Base-by-base conservation (phyloP, 257 asterid genomes). In the Paraleonurus japonicus region DNA sequence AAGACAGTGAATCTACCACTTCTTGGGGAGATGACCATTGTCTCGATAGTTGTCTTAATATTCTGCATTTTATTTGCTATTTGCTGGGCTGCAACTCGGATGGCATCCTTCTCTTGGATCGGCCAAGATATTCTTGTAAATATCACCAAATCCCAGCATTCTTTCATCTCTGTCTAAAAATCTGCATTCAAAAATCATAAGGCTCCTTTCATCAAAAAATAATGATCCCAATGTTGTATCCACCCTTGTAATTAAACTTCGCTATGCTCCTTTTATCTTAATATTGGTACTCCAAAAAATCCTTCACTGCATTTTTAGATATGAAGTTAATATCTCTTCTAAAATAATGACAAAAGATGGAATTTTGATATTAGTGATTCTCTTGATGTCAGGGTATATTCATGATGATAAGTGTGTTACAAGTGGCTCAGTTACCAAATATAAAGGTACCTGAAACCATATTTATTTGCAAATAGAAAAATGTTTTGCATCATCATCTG, bases 111-210 rank as follows among this genome's bases (percentile, higher is more conserved):
- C 79, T 85, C 97, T 59, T 90, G 98, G 98, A 78, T 92, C 78
- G 97, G 98, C 78, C 98, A 92, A 80, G 98, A 92, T 75, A 58
- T 86, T 76, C 97, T 92, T 71, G 98, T 92, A 85, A 92, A 28
- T 26, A 61, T 72, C 69, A 71, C 76, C 66, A 48, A 61, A 23
- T 0, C 60, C 67, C 26, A 37, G 53, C 65, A 69, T n/a, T 43
- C 51, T 35, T 30, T 20, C 59, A 68, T 74, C 26, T 53, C 27
- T 24, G 12, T 32, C 47, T 28, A 32, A 62, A 33, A 22, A 13
- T 59, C 60, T 59, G 60, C 59, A 16, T 60, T 26, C 20, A 48
- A 7, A 39, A 22, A 58, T 58, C 30, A n/a, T 57, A 39, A 22
- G n/a, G 26, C 59, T 39, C 45, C 26, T 70, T 41, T 26, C 45